Base-by-base conservation (phyloP, 2,329 filamentous ascomycete genomes). In the Blastomyces gilchristii region DNA sequence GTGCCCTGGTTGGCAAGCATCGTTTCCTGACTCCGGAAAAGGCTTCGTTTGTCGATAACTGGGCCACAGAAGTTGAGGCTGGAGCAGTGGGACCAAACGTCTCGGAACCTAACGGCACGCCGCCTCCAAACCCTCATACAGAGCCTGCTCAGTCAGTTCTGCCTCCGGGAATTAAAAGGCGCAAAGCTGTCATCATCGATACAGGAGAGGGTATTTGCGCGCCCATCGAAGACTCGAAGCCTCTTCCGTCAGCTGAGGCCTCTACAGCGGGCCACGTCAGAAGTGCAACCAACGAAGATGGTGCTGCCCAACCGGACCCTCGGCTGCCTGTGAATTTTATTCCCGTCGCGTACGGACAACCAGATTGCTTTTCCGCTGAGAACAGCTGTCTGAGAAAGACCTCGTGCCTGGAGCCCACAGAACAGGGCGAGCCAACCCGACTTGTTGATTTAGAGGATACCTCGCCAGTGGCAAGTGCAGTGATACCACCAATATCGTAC, bases 11-110 rank as follows among this genome's bases (percentile, higher is more conserved):
- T 14, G 47, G 47, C 9, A 60, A 39, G 3, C 70, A 73, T 62
- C 68, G 67, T 41, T 73, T 66, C 49, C 56, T 74, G 12, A 69
- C 67, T 7, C 58, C 64, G 1, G 71, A 73, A 56, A 73, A 73
- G 53, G 68, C 64, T 7, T 69, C 69, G 16, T 66, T 67, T 49
- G 72, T 74, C 12, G 68, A 69, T 54, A 63, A 69, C 57, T 74
- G 72, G 72, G 71, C 64, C 14, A 68, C 72, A 28, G 65, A 69
- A 2, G 57, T 67, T 57, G 64, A 66, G 39, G 66, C 67, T 25
- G 70, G 66, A 7, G 64, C 63, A 18, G 58, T 65, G 43, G 62
- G 60, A 3, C 25, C 47, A 11, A 57, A 57, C 28, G 63, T 43
- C 28, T 54, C 60, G 45, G 62, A 66, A 31, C 58, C 58, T 37